Conservation (phyloP, 768 basidiomycete genomes). For the Erythrobasidium yunnanense region DNA sequence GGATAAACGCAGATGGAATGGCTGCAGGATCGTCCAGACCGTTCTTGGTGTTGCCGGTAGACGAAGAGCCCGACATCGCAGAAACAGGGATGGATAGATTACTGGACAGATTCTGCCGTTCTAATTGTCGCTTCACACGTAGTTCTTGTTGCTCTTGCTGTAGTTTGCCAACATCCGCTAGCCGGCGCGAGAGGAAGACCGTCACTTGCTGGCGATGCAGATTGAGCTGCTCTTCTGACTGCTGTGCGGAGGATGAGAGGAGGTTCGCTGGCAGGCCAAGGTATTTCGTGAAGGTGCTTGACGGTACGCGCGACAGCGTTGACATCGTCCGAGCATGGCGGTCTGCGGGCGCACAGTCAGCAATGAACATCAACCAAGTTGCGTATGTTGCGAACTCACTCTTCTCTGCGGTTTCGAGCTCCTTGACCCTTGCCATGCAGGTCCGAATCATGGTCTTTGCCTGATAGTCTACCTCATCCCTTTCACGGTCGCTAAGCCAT, state of each 20-base stretch:
- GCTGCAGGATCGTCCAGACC: slow-evolving; percentile 44
- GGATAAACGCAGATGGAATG: slow-evolving; percentile 31
- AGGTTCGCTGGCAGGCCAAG: slow-evolving; percentile 64
- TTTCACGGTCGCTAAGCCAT: slow-evolving; percentile 69
- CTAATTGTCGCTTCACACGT: slow-evolving; percentile 73
- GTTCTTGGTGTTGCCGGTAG: slow-evolving; percentile 41
- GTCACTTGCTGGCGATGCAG: slow-evolving; percentile 87
- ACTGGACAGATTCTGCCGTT: slow-evolving; percentile 41
- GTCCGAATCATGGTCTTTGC: slow-evolving; percentile 71
- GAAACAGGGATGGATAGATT: slow-evolving; percentile 2
- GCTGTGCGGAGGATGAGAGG: slow-evolving; percentile 46
- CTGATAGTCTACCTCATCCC: slow-evolving; percentile 91
- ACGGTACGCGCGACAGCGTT: slow-evolving; percentile 35
- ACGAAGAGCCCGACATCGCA: too few species aligned
- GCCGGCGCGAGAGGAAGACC: slow-evolving; percentile 73
- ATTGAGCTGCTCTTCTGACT: slow-evolving; percentile 62
- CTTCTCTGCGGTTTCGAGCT: slow-evolving; percentile 79
- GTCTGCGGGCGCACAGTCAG: slow-evolving; percentile 9
- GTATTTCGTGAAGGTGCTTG: slow-evolving; percentile 50
- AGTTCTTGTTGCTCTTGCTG: slow-evolving; percentile 90
- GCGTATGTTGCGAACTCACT: slow-evolving; percentile 48
- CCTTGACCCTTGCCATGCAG: slow-evolving; percentile 74
- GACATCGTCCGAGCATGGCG: slow-evolving; percentile 9
- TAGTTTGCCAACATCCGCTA: slow-evolving; percentile 64
- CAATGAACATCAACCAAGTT: background rate